A percentile compares a stretch with the other conserved stretches of the same genome.
Conservation (phyloP, 2,329 filamentous ascomycete species). For the Balansia obtecta region DNA sequence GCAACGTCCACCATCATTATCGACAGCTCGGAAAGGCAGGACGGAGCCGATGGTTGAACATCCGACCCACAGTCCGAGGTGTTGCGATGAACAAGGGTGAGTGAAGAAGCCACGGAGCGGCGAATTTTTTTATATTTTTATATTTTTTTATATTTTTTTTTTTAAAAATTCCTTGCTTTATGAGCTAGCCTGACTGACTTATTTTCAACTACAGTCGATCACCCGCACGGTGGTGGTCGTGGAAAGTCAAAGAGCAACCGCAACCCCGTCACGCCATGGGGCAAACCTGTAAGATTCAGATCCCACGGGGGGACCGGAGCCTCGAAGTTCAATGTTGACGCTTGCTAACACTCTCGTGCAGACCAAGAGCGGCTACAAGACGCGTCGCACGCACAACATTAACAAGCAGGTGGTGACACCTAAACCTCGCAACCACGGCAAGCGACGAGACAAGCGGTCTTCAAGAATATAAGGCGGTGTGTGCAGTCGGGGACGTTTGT, state of each 20-base stretch:
- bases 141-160: no score
- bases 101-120: slow-evolving; percentile 16
- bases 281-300: slow-evolving; percentile 67
- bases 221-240: slow-evolving; percentile 97
- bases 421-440: slow-evolving; percentile 80
- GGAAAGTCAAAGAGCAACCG: slow-evolving; percentile 99
- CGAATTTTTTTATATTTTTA: no score
- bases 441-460: slow-evolving; percentile 56
- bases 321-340: neutral
- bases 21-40: slow-evolving; percentile 89
- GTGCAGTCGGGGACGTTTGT: neutral
- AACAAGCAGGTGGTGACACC: slow-evolving; percentile 86
- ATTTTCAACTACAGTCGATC: slow-evolving; percentile 52
- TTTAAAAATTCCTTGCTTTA: no score
- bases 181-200: neutral
- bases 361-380: slow-evolving; percentile 86
- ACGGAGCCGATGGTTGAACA: slow-evolving; percentile 84
- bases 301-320: no score
- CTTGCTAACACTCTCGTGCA: slow-evolving; percentile 15
- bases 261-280: slow-evolving; percentile 92
- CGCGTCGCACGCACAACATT: slow-evolving; percentile 72
- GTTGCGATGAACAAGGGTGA: slow-evolving; percentile 93
- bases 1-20: slow-evolving; percentile 87
- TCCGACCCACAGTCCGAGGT: slow-evolving; percentile 90
- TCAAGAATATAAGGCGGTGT: slow-evolving; percentile 14